Conservation (phyloP, 208 protist species). For the Wallacemonas sp. region DNA sequence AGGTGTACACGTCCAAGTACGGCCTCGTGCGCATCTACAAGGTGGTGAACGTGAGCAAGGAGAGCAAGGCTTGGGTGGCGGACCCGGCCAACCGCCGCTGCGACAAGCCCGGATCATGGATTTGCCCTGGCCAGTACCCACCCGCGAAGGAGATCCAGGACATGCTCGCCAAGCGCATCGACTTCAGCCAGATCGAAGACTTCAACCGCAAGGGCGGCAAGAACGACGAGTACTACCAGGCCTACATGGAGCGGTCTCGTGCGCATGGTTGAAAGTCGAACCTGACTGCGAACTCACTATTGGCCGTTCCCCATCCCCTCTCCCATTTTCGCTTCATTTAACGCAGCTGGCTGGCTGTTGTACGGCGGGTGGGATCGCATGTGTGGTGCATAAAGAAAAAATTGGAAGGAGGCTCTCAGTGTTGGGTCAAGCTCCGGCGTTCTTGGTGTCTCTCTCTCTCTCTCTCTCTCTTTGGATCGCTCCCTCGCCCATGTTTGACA, state of each 20-base stretch:
- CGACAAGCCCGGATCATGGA: slow-evolving; percentile 48
- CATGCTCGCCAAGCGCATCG: slow-evolving; percentile 47
- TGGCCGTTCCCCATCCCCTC: too few relatives aligned
- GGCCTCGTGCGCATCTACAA: slow-evolving; percentile 97
- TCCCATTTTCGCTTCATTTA: too few relatives aligned
- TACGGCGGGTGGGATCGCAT: too few relatives aligned
- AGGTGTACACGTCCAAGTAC: slow-evolving; percentile 94
- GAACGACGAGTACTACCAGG: slow-evolving; percentile 33
- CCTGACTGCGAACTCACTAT: too few relatives aligned
- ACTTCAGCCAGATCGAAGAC: slow-evolving; percentile 40
- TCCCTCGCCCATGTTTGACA: too few relatives aligned
- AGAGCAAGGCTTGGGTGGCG: slow-evolving; percentile 61
- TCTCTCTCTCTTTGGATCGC: too few relatives aligned
- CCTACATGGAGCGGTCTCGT: slow-evolving; percentile 29
- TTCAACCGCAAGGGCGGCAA: slow-evolving; percentile 39
- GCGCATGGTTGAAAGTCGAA: too few relatives aligned
- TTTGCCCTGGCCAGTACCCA: slow-evolving; percentile 68
- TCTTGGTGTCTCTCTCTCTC: too few relatives aligned
- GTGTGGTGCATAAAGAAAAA: too few relatives aligned
- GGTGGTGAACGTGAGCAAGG: slow-evolving; percentile 85
- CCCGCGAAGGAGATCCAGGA: slow-evolving; percentile 60
- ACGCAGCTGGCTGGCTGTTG: too few relatives aligned
- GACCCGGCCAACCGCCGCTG: slow-evolving; percentile 46
- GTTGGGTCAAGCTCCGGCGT: too few relatives aligned
- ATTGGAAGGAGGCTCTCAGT: too few relatives aligned